Evolutionary conservation across 2,329 filamentous ascomycete species (phyloP), one percentile per base, ranked within the genome.

Genomic region (Colletotrichum incanum): DNA sequence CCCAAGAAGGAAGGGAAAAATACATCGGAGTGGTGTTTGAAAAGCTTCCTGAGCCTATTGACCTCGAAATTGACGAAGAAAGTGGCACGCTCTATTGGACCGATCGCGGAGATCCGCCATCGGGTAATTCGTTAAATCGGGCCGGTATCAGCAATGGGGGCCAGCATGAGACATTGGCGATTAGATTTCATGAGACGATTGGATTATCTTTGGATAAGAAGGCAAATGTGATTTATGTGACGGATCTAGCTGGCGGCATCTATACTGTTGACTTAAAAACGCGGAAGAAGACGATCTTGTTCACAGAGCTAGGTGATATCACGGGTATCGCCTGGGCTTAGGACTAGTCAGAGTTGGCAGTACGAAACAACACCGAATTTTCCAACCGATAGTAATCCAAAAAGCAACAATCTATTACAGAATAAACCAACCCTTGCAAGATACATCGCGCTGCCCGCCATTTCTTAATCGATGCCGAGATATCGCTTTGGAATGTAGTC

Each of bases 51-150:
- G 66, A 65, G 12, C 66, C 66, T 4, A 65, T 68, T 16, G 66
- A 68, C 7, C 60, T 68, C 4, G 66, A 68, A 16, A 20, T 68
- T 6, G 66, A 68, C n/a, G 66, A 58, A 20, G 39, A 50, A 43
- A 26, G 4, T 20, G 20, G 50, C 14, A 39, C 5, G 7, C 37
- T 68, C 20, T 68, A 64, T 28, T 68, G 66, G 66, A 68, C 66
- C 20, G 66, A 68, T 43, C 66, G 66, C 11, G 66, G 66, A 45
- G 66, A 68, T 20, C 66, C 66, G 16, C 66, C 66, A 8, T 31
- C 50, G 4, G 59, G 66, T n/a, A 68, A 68, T 18, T 23, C 66
- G 16, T 43, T 68, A 5, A 68, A 68, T 23, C 49, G 66, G 31
- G 59, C 59, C 8, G 16, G 16, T 20, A 16, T 68, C 11, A 9